Evolutionary conservation across 2,329 filamentous ascomycete species (phyloP), one percentile per base, ranked within the genome.

Genomic region (Ceratocystis variospora): DNA sequence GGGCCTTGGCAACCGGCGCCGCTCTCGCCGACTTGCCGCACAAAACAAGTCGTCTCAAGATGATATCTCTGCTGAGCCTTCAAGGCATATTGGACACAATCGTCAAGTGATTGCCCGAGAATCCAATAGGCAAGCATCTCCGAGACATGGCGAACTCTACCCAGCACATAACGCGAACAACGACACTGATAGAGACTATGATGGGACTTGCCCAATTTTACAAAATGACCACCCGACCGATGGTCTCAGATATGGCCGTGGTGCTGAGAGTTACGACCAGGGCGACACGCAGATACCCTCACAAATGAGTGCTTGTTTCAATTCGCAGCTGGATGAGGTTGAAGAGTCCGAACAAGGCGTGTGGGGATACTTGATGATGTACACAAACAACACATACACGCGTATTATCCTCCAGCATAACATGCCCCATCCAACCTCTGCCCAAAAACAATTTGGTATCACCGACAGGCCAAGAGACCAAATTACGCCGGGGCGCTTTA

Each of bases 331-430:
- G 69, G 90, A 96, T 66, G 89, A 95, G 3, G 84, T 92, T 69
- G 89, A 96, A 73, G 91, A 96, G 76, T 84, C 79, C 68, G 81
- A 83, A 59, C 89, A 96, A 74, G 90, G 90, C 7, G 90, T 97
- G 0, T 99, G 94, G 94, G 95, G 95, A 12, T 99, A 97, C 72
- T 79, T 99, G 4, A 84, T 96, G 65, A 90, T 93, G 1, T 78
- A 96, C 28, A 87, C 93, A 72, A 81, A 83, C 64, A 83, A 87
- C 65, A 87, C 75, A 53, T 85, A 76, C 77, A 88, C 74, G 76
- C 96, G 76, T 59, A 72, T 84, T 25, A 88, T 95, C 6, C 75
- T 99, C 72, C 83, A 92, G 66, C 82, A 81, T 68, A 81, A 83
- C 45, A 96, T 91, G 73, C 84, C 87, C 0, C 74, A 83, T 15